Conservation (phyloP, 2,329 filamentous ascomycete genomes). For the Boeremia lycopersici region DNA sequence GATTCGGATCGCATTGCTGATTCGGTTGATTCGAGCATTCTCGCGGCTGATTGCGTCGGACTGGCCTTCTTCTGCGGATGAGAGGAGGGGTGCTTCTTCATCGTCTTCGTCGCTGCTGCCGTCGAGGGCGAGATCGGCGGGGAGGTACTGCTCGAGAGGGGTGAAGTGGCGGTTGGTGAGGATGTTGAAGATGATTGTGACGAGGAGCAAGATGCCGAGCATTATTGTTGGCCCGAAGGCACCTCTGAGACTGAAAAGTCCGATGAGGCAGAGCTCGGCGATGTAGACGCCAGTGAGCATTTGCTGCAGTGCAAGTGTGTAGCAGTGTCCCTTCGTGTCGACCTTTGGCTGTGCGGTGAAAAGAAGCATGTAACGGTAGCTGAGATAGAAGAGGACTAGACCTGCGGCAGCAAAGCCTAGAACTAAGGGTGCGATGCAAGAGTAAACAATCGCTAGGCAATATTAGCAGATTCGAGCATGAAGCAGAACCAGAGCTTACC, state of each 20-base stretch:
- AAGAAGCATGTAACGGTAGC: constrained; percentile 88
- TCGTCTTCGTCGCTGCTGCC: constrained; percentile 27
- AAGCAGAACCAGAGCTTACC: constrained; percentile 31
- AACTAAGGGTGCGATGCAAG: constrained; percentile 84
- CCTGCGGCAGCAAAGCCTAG: constrained; percentile 81
- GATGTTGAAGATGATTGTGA: constrained; percentile 42
- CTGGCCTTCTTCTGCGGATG: constrained; percentile 41
- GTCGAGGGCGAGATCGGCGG: constrained; percentile 36
- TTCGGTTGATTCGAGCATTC: constrained; percentile 32
- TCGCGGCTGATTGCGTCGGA: constrained; percentile 23
- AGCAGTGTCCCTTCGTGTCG: constrained; percentile 87
- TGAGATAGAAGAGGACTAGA: constrained; percentile 80
- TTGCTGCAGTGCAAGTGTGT: constrained; percentile 86
- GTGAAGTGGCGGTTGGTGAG: constrained; percentile 42
- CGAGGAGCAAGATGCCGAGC: constrained; percentile 37
- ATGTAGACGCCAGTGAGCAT: constrained; percentile 85
- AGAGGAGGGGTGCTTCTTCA: constrained; percentile 39
- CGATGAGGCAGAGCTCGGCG: constrained; percentile 80
- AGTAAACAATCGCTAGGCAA: constrained; percentile 75
- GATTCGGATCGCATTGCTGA: constrained; percentile 34
- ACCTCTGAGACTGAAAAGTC: constrained; percentile 66
- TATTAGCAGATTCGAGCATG: constrained; percentile 16
- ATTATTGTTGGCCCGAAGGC: constrained; percentile 45
- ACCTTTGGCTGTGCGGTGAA: constrained; percentile 83
- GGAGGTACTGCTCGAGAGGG: constrained; percentile 45